phyloP scores from a whole-genome alignment of 805 yeast species.

The Hanseniaspora opuntiae region DNA sequence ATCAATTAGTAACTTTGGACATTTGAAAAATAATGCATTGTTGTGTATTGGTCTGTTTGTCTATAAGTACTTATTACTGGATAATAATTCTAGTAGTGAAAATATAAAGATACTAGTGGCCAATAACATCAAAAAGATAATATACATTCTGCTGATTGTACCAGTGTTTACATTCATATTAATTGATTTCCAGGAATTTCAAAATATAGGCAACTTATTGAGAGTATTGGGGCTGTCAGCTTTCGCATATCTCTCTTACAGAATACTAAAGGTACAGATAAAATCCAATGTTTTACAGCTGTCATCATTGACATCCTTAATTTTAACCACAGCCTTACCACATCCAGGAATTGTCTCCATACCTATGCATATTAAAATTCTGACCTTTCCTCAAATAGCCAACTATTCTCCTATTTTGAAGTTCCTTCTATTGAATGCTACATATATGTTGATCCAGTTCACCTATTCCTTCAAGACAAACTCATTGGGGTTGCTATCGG shows the following conservation, averaged over 20 bases:
- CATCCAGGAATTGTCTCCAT: slow-evolving; percentile 2
- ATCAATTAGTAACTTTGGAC: neutral
- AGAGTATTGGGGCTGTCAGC: neutral
- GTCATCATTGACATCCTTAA: slow-evolving; percentile 7
- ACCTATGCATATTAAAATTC: slow-evolving; percentile 9
- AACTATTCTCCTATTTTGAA: slow-evolving; percentile 51
- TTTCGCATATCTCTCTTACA: neutral
- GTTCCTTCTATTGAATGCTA: slow-evolving; percentile 68
- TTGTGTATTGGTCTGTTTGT: neutral
- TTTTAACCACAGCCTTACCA: slow-evolving; percentile 6
- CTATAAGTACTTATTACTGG: neutral
- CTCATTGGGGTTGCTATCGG: slow-evolving; percentile 81
- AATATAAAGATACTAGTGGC: neutral
- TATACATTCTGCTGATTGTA: neutral
- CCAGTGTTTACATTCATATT: neutral
- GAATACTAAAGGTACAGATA: neutral
- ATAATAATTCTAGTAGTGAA: neutral
- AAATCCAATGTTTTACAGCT: neutral
- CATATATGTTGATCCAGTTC: slow-evolving; percentile 89
- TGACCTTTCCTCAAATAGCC: slow-evolving; percentile 10
- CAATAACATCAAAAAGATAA: neutral
- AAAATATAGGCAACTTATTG: no score
- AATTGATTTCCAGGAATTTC: neutral
- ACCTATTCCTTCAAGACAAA: slow-evolving; percentile 84
- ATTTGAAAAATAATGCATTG: neutral